Conservation (phyloP, 495 filamentous ascomycete genomes). For the Annulohypoxylon moriforme region DNA sequence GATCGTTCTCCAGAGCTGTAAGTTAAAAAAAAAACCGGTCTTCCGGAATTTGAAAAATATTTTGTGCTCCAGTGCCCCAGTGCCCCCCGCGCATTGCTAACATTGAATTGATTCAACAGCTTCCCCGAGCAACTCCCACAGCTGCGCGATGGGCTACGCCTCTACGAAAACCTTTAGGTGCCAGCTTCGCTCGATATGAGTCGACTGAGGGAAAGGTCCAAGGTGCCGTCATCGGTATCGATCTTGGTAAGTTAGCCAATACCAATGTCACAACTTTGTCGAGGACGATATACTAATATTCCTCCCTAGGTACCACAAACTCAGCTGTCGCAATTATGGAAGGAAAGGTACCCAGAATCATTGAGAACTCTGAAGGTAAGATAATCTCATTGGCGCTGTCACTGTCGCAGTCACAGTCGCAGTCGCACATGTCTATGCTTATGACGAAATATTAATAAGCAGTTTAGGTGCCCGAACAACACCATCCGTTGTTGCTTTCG, state of each 20-base stretch:
- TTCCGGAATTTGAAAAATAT: slow-evolving; percentile 39
- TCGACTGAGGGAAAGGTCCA: slow-evolving; percentile 88
- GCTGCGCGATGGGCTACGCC: slow-evolving; percentile 69
- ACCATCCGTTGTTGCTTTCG: slow-evolving; percentile 96
- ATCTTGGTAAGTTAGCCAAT: slow-evolving; percentile 80
- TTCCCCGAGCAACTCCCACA: slow-evolving; percentile 72
- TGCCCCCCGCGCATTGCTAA: slow-evolving; percentile 35
- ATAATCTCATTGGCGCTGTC: slow-evolving; percentile 12
- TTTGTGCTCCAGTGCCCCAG: slow-evolving; percentile 3
- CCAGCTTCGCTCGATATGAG: slow-evolving; percentile 74
- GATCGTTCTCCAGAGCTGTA: slow-evolving; percentile 74
- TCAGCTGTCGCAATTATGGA: slow-evolving; percentile 98
- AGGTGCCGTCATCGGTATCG: slow-evolving; percentile 97
- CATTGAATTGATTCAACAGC: slow-evolving; percentile 56
- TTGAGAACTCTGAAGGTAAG: slow-evolving; percentile 95
- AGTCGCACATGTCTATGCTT: neutral
- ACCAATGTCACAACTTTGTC: neutral
- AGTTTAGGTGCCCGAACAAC: slow-evolving; percentile 88
- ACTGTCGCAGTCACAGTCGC: neutral
- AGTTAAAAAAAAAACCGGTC: slow-evolving; percentile 49
- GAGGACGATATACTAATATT: slow-evolving; percentile 44
- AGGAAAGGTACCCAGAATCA: slow-evolving; percentile 93
- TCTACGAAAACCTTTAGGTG: slow-evolving; percentile 59
- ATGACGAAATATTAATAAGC: slow-evolving; percentile 19
- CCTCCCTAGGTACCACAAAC: slow-evolving; percentile 85